These are phyloP conservation scores for Carex scoparia DNA, from an alignment of 176 grass and related monocot species.

Conservation along the genomic window DNA sequence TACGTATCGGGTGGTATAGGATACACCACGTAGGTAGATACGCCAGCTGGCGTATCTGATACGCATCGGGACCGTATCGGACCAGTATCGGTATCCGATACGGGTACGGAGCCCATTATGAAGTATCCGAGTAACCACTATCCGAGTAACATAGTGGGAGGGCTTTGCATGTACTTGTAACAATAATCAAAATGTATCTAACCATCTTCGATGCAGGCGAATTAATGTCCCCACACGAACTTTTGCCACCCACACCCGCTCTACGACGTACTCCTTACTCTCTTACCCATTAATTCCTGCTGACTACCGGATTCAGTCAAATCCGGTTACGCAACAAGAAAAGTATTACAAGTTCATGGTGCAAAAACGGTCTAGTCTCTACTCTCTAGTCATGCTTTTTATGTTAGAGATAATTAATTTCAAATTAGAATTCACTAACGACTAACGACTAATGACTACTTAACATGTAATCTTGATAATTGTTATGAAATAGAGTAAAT, in stretches of 20 bases:
- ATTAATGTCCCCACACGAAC: slow-evolving; percentile 8
- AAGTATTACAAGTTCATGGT: neutral
- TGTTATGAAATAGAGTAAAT: neutral
- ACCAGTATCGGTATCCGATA: no score
- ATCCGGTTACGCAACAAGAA: neutral
- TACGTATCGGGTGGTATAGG: no score
- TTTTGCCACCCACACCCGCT: neutral
- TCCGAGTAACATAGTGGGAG: neutral
- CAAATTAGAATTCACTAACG: no score
- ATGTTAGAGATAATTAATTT: neutral
- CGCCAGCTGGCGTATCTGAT: no score
- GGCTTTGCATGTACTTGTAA: neutral
- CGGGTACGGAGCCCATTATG: no score
- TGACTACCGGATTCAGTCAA: neutral
- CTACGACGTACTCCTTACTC: neutral
- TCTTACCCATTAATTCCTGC: neutral
- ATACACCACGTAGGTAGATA: no score
- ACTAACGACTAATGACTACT: no score
- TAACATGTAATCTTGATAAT: no score
- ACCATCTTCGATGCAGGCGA: neutral
- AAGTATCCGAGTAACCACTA: no score
- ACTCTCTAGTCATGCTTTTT: neutral
- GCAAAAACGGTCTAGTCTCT: neutral
- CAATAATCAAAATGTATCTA: neutral
- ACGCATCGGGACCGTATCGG: no score